Conservation (phyloP, 208 protist genomes). For the Crithidia fasciculata region DNA sequence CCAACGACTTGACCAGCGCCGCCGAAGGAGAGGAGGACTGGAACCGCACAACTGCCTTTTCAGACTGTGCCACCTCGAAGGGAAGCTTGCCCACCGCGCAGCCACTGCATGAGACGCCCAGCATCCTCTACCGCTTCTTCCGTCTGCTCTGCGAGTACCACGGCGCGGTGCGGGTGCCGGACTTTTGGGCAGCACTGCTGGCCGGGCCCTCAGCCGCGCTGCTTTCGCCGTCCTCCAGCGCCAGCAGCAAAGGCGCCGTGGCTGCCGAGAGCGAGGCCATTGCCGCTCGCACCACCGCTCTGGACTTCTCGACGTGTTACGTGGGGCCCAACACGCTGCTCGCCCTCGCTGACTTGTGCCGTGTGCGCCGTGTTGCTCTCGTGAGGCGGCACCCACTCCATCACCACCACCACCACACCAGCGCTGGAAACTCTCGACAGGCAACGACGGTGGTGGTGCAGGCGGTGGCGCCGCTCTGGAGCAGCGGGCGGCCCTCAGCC, state of each 20-base stretch:
- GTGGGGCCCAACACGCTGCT: constrained; percentile 34
- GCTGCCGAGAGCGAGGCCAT: background rate
- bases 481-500: background rate
- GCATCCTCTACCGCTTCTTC: constrained; percentile 25
- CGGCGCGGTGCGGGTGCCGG: constrained; percentile 21
- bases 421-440: too few species aligned
- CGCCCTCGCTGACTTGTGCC: constrained; percentile 40
- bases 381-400: background rate
- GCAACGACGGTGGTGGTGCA: background rate
- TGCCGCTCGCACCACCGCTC: constrained; percentile 7
- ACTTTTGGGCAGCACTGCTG: constrained; percentile 21
- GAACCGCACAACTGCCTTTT: constrained; percentile 11
- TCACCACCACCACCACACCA: background rate
- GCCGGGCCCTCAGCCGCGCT: background rate
- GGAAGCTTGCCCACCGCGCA: background rate
- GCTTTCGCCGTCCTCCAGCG: background rate
- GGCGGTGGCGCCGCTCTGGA: constrained; percentile 25
- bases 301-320: constrained; percentile 39
- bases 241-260: background rate
- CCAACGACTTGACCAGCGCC: background rate
- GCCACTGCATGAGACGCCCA: background rate
- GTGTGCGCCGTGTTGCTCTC: constrained; percentile 29
- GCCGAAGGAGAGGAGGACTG: background rate
- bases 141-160: constrained; percentile 25
- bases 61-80: background rate